These are phyloP conservation scores for Phytophthora macrochlamydospora DNA, from an alignment of 352 stramenopile genomes.

Conservation along the genomic window DNA sequence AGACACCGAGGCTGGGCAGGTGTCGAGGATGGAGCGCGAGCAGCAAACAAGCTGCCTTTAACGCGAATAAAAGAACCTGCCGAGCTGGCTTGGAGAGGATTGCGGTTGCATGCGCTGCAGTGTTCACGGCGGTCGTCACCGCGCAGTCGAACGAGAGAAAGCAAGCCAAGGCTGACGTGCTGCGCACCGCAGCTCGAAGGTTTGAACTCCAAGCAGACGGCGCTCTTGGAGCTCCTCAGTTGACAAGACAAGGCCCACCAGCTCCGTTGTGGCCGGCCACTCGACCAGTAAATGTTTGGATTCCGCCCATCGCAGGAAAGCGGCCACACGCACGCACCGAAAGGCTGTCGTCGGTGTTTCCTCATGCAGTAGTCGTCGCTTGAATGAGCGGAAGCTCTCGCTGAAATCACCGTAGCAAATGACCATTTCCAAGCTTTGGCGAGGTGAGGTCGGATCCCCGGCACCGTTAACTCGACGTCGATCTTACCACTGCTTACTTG, in stretches of 20 bases:
- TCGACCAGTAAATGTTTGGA: not conserved
- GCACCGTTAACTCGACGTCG: not conserved
- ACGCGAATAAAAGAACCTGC: conserved; percentile 1
- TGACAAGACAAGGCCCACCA: not conserved
- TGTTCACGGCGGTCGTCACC: not conserved
- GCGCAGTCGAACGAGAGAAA: not conserved
- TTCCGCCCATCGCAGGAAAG: not conserved
- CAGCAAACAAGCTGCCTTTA: not conserved
- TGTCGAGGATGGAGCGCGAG: not conserved
- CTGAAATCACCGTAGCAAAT: not conserved
- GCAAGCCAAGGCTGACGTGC: not conserved
- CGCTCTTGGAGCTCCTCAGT: not conserved
- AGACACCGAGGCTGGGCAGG: not conserved
- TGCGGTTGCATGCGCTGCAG: not conserved
- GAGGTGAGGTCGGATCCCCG: not conserved
- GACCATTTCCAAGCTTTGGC: too few relatives aligned
- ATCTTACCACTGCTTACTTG: not conserved
- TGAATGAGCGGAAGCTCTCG: not conserved
- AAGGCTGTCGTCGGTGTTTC: not conserved
- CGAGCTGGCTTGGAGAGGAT: conserved; percentile 1
- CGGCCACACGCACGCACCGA: not conserved
- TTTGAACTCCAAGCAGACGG: not conserved
- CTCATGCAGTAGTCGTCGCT: not conserved
- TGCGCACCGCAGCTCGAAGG: too few relatives aligned
- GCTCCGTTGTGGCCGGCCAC: not conserved